phyloP scores from a whole-genome alignment of 768 basidiomycete species.

The Antrodiella citrinella region DNA sequence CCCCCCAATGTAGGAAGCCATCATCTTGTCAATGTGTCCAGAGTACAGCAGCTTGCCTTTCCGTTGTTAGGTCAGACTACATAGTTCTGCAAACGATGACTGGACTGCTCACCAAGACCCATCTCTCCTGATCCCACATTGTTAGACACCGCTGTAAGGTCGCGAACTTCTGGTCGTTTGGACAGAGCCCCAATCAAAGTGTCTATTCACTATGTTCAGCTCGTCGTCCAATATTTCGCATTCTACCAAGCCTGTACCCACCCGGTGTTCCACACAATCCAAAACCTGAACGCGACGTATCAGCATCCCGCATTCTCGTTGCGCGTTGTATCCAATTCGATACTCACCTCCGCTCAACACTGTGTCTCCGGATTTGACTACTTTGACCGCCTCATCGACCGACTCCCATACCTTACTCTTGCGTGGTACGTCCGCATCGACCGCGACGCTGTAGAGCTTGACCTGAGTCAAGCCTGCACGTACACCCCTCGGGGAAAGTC shows the following conservation, averaged over 20 bases:
- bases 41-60: constrained; percentile 67
- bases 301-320: not conserved
- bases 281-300: constrained; percentile 49
- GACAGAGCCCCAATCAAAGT: constrained; percentile 75
- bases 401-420: constrained; percentile 71
- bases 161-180: constrained; percentile 62
- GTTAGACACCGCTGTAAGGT: constrained; percentile 81
- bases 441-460: constrained; percentile 13
- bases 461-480: not conserved
- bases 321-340: not conserved
- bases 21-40: constrained; percentile 73
- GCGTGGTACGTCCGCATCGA: constrained; percentile 22
- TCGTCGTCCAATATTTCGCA: not conserved
- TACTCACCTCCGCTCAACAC: constrained; percentile 74
- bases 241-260: constrained; percentile 18
- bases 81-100: too few relatives aligned
- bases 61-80: too few relatives aligned
- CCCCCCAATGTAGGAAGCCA: constrained; percentile 89
- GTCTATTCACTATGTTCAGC: constrained; percentile 35
- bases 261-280: constrained; percentile 86
- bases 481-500: not conserved
- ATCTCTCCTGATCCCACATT: constrained; percentile 70
- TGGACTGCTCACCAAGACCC: constrained; percentile 58
- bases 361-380: constrained; percentile 72
- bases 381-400: constrained; percentile 76